These are phyloP conservation scores for Podospora didyma DNA, from an alignment of 495 filamentous ascomycete species.

Conservation along the genomic window DNA sequence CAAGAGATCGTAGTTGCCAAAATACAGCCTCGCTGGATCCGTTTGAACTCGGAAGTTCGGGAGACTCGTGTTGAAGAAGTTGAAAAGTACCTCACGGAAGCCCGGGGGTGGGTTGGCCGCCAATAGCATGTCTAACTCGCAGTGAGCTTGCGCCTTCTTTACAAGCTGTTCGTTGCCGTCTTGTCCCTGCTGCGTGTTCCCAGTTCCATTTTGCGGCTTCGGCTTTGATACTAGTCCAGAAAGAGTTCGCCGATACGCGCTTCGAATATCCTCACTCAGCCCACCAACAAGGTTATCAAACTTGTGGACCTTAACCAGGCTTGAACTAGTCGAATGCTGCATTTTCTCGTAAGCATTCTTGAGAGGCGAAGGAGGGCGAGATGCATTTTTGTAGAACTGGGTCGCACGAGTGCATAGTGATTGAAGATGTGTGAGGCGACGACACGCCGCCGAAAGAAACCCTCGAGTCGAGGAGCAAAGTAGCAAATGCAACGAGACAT, in stretches of 20 bases:
- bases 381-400: slow-evolving; percentile 32
- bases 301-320: slow-evolving; percentile 40
- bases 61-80: slow-evolving; percentile 43
- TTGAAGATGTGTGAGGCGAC: slow-evolving; percentile 52
- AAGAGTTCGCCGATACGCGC: slow-evolving; percentile 40
- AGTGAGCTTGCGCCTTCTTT: slow-evolving; percentile 33
- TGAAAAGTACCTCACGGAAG: slow-evolving; percentile 44
- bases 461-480: slow-evolving; percentile 70
- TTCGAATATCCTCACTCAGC: slow-evolving; percentile 41
- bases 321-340: slow-evolving; percentile 34
- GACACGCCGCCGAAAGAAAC: slow-evolving; percentile 65
- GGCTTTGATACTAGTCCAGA: slow-evolving; percentile 29
- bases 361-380: slow-evolving; percentile 28
- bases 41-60: slow-evolving; percentile 34
- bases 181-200: slow-evolving; percentile 24
- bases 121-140: slow-evolving; percentile 48
- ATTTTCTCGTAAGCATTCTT: slow-evolving; percentile 47
- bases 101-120: slow-evolving; percentile 39
- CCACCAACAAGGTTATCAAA: slow-evolving; percentile 46
- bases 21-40: slow-evolving; percentile 46
- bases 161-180: slow-evolving; percentile 30
- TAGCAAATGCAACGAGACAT: slow-evolving; percentile 62
- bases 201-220: slow-evolving; percentile 20
- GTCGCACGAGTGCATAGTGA: slow-evolving; percentile 32
- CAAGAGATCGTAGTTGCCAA: slow-evolving; percentile 45